phyloP scores from a whole-genome alignment of 2,329 filamentous ascomycete species.

The Pestalotiopsis sp. region DNA sequence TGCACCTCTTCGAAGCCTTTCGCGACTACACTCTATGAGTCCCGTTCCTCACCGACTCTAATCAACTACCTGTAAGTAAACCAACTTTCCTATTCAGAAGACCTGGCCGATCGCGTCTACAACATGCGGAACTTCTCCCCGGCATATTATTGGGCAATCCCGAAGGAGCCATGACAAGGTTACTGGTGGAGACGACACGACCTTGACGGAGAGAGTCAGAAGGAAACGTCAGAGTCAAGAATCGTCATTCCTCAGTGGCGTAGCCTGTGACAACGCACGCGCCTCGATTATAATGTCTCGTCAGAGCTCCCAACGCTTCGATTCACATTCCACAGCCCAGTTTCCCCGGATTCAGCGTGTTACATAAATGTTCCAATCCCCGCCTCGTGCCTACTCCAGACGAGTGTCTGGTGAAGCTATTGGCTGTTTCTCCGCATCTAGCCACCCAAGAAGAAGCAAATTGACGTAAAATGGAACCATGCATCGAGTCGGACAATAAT shows the following conservation, averaged over 20 bases:
- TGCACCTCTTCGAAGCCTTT: conserved; percentile 23
- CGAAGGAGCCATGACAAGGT: not conserved
- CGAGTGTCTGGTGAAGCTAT: conserved; percentile 13
- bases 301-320: not conserved
- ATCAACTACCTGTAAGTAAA: not conserved
- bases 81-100: not conserved
- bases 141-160: not conserved
- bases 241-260: conserved; percentile 26
- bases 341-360: conserved; percentile 16
- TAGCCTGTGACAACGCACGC: conserved; percentile 32
- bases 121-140: not conserved
- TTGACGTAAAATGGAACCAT: conserved; percentile 27
- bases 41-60: not conserved
- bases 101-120: not conserved
- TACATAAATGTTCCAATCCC: conserved; percentile 23
- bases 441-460: not conserved
- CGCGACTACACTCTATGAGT: conserved; percentile 15
- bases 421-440: not conserved
- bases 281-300: conserved; percentile 12
- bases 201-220: not conserved
- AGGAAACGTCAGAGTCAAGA: conserved; percentile 12
- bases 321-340: conserved; percentile 16
- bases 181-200: not conserved
- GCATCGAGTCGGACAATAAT: conserved; percentile 22
- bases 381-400: conserved; percentile 8